Evolutionary conservation across 2,329 filamentous ascomycete genomes (phyloP), one percentile per base, ranked within the genome.

Genomic region (Calonectria fujianensis): DNA sequence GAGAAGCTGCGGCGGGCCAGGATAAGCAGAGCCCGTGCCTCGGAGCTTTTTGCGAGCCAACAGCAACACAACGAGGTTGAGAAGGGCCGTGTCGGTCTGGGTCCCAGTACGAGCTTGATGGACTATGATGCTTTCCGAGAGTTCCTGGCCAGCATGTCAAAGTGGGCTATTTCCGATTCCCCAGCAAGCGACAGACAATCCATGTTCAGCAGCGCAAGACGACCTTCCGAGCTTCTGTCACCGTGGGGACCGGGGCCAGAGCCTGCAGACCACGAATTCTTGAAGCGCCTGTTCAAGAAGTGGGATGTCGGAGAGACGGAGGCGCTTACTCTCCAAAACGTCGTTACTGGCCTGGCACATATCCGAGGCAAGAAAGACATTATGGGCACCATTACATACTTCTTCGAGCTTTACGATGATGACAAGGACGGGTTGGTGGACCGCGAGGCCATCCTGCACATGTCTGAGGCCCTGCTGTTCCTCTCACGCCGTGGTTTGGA

Each of bases 321-420:
- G n/a, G 92, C 93, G 1, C 86, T 99, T 76, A 97, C 93, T 24
- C 87, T 99, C 65, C 96, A 98, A 82, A 95, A 98, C 79, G 95
- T 99, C 3, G 97, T 98, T 7, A 94, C 94, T 24, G 97, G 97
- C 0, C 88, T 99, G 59, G 96, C 96, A 2, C 92, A 94, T 18
- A 95, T 99, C 82, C 98, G 98, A 84, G 96, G 97, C 11, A 96
- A 94, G 70, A 93, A 94, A 61, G 97, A 99, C 84, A 98, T 99
- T 78, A 98, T 99, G 96, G 95, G 95, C 37, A 97, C 95, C 73
- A 98, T 99, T 82, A 97, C 93, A 74, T 98, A 98, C 85, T 98
- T 99, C 85, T 99, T 99, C 80, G 95, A 98, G 81, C 91, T 99
- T 0, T 98, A 98, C 84, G 97, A 99, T 82, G 96, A 99, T 78